Conservation (phyloP, 768 basidiomycete genomes). For the Mycena galericulata region DNA sequence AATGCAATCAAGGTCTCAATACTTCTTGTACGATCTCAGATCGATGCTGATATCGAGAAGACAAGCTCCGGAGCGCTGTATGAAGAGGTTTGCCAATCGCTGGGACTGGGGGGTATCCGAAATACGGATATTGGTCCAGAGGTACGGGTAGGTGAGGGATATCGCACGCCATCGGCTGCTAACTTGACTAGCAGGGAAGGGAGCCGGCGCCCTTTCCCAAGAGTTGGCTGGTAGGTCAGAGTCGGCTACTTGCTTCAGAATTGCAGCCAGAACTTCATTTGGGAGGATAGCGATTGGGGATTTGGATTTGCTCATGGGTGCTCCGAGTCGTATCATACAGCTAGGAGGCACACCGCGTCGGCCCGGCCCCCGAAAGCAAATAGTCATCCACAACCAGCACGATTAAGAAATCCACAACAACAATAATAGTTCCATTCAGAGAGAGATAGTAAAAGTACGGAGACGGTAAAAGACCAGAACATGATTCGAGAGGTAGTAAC, state of each 20-base stretch:
- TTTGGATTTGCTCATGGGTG: too few species aligned
- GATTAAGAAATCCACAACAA: neutral
- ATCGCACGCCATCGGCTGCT: neutral
- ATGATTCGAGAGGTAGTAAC: conserved; percentile 18
- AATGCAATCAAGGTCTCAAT: too few species aligned
- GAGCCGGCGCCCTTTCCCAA: too few species aligned
- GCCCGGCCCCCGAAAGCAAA: too few species aligned
- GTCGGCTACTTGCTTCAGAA: too few species aligned
- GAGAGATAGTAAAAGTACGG: neutral
- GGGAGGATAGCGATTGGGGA: too few species aligned
- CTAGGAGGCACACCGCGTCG: too few species aligned
- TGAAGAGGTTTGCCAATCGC: neutral
- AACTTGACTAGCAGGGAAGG: neutral
- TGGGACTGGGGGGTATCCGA: neutral
- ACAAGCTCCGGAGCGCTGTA: neutral
- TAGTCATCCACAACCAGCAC: too few species aligned
- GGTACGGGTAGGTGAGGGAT: neutral
- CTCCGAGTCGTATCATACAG: too few species aligned
- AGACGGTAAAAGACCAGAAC: conserved; percentile 29
- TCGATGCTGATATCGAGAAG: conserved; percentile 14
- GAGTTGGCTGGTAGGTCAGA: too few species aligned
- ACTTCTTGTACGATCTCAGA: neutral
- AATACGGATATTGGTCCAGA: conserved; percentile 7
- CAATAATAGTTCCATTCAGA: neutral
- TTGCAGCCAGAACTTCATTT: too few species aligned